These are phyloP conservation scores for Xylaria sp. DNA, from an alignment of 2,329 filamentous ascomycete species.

Conservation along the genomic window DNA sequence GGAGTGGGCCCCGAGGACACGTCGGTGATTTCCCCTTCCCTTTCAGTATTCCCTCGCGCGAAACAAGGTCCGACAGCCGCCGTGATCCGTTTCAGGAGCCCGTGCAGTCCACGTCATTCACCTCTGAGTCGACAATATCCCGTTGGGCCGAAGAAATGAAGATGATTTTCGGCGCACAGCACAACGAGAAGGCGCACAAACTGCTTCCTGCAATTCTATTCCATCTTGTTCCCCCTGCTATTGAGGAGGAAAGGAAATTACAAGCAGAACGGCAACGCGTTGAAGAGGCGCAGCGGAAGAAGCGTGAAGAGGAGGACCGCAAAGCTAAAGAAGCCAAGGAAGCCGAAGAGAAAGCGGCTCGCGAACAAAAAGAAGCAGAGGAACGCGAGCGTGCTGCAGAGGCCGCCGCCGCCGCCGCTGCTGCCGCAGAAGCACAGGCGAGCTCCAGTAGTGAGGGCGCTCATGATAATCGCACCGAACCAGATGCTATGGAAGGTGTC, in stretches of 20 bases:
- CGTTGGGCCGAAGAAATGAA: constrained; percentile 92
- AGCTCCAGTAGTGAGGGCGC: constrained; percentile 59
- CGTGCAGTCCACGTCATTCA: constrained; percentile 79
- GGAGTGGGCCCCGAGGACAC: constrained; percentile 59
- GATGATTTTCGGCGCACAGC: constrained; percentile 78
- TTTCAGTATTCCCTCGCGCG: constrained; percentile 50
- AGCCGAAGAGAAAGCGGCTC: constrained; percentile 72
- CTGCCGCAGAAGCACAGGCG: constrained; percentile 61
- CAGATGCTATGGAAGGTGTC: constrained; percentile 49
- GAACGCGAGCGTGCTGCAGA: constrained; percentile 73
- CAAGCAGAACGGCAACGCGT: constrained; percentile 64
- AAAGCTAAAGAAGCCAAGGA: constrained; percentile 75
- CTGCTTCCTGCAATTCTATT: constrained; percentile 76
- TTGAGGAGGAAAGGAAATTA: constrained; percentile 79
- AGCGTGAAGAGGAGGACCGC: constrained; percentile 72
- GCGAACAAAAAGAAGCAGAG: constrained; percentile 76
- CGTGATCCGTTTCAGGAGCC: constrained; percentile 68
- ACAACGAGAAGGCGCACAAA: constrained; percentile 74
- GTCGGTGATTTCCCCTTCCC: constrained; percentile 60
- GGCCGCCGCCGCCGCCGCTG: constrained; percentile 61
- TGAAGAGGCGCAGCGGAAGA: constrained; percentile 68
- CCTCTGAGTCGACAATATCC: constrained; percentile 73
- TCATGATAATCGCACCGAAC: constrained; percentile 47
- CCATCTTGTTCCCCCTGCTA: constrained; percentile 82
- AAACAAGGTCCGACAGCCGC: constrained; percentile 59